Evolutionary conservation across 306 rosid species (phyloP).

Genomic region (Geum urbanum): DNA sequence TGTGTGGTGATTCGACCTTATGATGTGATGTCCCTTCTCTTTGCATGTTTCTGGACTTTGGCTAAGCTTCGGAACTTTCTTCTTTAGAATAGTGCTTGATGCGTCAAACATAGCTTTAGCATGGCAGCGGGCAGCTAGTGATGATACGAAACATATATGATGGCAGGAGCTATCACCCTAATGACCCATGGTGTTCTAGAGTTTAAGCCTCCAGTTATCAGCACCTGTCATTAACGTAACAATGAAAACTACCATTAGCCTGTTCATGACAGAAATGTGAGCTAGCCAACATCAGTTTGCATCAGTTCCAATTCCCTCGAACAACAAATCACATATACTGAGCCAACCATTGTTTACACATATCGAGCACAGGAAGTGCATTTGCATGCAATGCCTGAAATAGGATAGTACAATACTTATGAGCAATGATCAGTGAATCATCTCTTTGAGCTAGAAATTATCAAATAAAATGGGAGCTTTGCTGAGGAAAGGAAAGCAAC

Average conservation of each 20-base stretch:
- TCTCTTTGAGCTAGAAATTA: neutral
- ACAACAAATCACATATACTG: slow-evolving; percentile 66
- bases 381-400: slow-evolving; percentile 92
- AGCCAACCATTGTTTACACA: slow-evolving; percentile 99
- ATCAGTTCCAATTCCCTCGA: slow-evolving; percentile 10
- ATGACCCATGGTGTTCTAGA: neutral
- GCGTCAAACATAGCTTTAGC: neutral
- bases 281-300: slow-evolving; percentile 19
- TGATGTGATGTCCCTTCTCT: slow-evolving; percentile 3
- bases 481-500: slow-evolving; percentile 37
- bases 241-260: neutral
- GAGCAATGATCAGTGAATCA: neutral
- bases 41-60: neutral
- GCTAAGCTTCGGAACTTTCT: neutral
- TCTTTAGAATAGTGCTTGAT: neutral
- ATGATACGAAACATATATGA: slow-evolving; percentile 19
- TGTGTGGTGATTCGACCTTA: neutral
- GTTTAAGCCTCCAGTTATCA: slow-evolving; percentile 1
- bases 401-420: slow-evolving; percentile 15
- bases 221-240: neutral
- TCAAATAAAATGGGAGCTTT: neutral
- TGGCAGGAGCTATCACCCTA: slow-evolving; percentile 14
- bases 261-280: slow-evolving; percentile 20
- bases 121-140: slow-evolving; percentile 24
- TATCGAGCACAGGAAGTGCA: slow-evolving; percentile 96